These are phyloP conservation scores for Ceratobasidium sp. DNA, from an alignment of 1,284 basidiomycete species.

Conservation along the genomic window DNA sequence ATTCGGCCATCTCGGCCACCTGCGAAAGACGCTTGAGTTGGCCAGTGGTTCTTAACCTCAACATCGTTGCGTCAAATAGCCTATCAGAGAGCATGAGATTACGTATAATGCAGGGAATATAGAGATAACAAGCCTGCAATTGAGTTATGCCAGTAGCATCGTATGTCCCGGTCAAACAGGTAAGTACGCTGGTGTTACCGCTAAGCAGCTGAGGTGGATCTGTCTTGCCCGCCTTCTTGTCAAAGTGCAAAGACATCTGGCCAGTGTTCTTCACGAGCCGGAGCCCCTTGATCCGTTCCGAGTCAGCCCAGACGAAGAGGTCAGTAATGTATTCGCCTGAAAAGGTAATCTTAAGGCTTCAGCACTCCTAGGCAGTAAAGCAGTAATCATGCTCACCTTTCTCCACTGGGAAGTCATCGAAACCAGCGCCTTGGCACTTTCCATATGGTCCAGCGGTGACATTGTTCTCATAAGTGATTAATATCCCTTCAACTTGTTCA, in stretches of 20 bases:
- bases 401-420: background rate
- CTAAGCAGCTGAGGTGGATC: background rate
- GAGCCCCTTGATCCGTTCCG: background rate
- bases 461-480: background rate
- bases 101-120: background rate
- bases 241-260: background rate
- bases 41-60: background rate
- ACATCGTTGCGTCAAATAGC: background rate
- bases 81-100: background rate
- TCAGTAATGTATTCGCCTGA: constrained; percentile 24
- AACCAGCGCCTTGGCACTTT: too few relatives aligned
- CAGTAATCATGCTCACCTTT: background rate
- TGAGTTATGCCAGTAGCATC: background rate
- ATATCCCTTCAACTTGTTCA: background rate
- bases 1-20: background rate
- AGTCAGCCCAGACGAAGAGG: constrained; percentile 12
- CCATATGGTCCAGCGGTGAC: constrained; percentile 9
- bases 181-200: background rate
- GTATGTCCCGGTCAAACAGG: background rate
- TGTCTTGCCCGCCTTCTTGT: background rate
- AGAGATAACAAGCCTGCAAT: background rate
- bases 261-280: constrained; percentile 6
- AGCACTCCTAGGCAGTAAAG: too few relatives aligned
- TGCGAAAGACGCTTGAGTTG: background rate
- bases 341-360: background rate